Evolutionary conservation across 2,329 filamentous ascomycete species (phyloP), one percentile per base, ranked within the genome.

Genomic region (Hymenoscyphus fructigenus): DNA sequence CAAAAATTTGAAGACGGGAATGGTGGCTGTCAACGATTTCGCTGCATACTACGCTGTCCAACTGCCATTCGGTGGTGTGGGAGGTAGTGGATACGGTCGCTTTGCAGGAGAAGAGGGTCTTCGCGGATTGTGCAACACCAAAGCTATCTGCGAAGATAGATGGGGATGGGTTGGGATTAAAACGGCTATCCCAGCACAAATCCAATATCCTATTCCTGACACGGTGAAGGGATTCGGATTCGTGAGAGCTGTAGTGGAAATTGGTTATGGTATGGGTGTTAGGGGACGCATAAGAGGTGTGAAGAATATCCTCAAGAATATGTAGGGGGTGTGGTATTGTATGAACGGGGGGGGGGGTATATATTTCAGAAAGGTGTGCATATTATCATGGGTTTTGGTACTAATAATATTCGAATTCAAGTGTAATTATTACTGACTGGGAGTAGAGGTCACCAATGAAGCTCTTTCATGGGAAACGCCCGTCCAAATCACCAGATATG

Each of bases 1-100:
- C 1, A 78, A 78, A 23, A 85, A 87, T 28, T 83, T 97, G 60
- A 86, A 89, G 67, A 88, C 91, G 0, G 95, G 95, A 56, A 97
- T 97, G 91, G 91, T 98, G 0, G 88, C 92, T 28, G 86, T 99
- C 71, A 99, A 99, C 76, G 95, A 99, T 79, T 99, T 99, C 74
- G 95, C 89, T 23, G 90, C 88, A 32, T 97, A 88, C 77, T 99
- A 99, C 75, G 92, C 94, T 61, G 93, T 96, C 7, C 93, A 97
- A 78, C 80, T 99, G 47, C 95, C 95, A 0, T 99, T 99, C 78
- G 95, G 95, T 44, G 95, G 75, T 29, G 67, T 73, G n/a, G 88
- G 86, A 65, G 94, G 93, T 0, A 96, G 91, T 28, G 95, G 91
- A 0, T 98, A 98, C 76, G 95, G 95, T 1, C 85, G 94, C 2